These are phyloP conservation scores for Discostella pseudostelligera DNA, from an alignment of 108 stramenopile species.

Conservation along the genomic window DNA sequence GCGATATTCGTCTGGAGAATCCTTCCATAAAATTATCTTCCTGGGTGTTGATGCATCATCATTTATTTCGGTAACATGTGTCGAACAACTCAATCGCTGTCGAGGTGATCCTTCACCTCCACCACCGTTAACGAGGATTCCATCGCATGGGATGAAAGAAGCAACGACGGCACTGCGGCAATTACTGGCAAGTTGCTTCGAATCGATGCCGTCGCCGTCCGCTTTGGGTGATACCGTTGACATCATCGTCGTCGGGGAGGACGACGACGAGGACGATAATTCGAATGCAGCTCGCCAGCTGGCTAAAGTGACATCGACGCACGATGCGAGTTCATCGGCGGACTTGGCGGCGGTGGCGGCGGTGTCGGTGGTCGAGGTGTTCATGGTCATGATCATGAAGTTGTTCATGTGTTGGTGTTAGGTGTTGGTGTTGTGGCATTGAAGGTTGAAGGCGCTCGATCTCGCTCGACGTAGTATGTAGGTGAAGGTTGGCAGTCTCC, in stretches of 20 bases:
- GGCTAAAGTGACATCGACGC: conserved; percentile 17
- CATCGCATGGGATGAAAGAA: no score
- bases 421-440: no score
- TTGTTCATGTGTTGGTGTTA: no score
- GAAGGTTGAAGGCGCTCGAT: no score
- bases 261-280: background rate
- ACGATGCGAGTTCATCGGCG: conserved; percentile 21
- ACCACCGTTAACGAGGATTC: background rate
- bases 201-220: background rate
- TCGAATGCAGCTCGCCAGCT: conserved; percentile 14
- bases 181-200: no score
- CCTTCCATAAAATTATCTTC: background rate
- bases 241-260: no score
- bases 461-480: no score
- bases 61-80: no score
- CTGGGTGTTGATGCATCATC: no score
- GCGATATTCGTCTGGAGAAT: conserved; percentile 30
- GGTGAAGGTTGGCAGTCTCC: no score
- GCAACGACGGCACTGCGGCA: no score
- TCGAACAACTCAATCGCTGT: background rate
- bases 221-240: background rate
- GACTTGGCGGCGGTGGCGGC: conserved; percentile 3
- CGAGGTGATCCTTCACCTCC: background rate
- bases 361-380: background rate
- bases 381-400: no score